Conservation (phyloP, 163 green algal species). For the Chlorella variabilis region DNA sequence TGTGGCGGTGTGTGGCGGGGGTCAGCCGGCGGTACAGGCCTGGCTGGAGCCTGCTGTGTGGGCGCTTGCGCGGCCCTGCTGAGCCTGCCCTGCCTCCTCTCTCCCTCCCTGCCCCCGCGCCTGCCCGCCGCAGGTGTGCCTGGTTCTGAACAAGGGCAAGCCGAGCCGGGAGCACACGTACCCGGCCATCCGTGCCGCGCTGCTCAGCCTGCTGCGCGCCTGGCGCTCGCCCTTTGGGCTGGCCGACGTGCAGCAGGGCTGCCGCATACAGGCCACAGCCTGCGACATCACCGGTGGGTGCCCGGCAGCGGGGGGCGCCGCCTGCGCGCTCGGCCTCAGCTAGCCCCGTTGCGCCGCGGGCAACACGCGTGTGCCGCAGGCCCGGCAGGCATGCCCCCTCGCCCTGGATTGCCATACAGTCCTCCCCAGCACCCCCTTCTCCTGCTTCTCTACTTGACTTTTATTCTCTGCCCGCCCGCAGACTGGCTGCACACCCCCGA, state of each 20-base stretch:
- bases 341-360: too few relatives aligned
- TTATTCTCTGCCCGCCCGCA: not conserved
- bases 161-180: slow-evolving; percentile 59
- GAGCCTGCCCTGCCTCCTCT: not conserved
- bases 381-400: too few relatives aligned
- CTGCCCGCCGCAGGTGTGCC: slow-evolving; percentile 22
- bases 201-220: slow-evolving; percentile 38
- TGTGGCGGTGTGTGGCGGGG: not conserved
- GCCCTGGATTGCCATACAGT: too few relatives aligned
- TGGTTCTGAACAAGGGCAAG: slow-evolving; percentile 64
- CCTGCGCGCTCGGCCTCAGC: too few relatives aligned
- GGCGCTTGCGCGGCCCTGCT: not conserved
- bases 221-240: slow-evolving; percentile 45
- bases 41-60: not conserved
- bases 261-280: slow-evolving; percentile 35
- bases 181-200: slow-evolving; percentile 58
- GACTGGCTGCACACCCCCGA: slow-evolving; percentile 34
- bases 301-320: not conserved
- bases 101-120: not conserved
- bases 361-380: too few relatives aligned
- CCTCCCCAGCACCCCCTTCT: too few relatives aligned
- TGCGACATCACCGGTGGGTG: slow-evolving; percentile 16
- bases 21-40: not conserved
- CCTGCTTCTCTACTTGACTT: not conserved
- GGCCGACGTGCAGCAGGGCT: slow-evolving; percentile 35